Evolutionary conservation across 2,329 filamentous ascomycete genomes (phyloP), one percentile per base, ranked within the genome.

Genomic region (Aspergillus quadrilineatus): DNA sequence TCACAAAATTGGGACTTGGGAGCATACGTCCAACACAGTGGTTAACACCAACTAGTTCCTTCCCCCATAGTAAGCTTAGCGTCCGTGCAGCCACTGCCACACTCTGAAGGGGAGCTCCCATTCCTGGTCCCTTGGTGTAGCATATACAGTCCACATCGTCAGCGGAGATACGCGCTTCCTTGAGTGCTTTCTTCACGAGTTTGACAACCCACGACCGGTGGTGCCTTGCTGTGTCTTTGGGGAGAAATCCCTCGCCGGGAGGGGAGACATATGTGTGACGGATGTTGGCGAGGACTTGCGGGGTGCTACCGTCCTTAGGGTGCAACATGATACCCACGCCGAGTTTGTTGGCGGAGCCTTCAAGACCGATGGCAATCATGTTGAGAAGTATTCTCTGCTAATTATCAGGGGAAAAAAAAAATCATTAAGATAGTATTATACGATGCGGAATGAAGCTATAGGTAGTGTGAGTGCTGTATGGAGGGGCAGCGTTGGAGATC

Each of bases 281-380:
- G 63, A 99, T 83, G 79, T 99, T 99, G 71, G 92, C 87, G 64
- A 99, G 90, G 71, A 99, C 87, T 63, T 81, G 78, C 17, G 88
- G 83, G 37, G 82, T 77, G 57, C 78, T 75, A 68, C 75, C 71
- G 58, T 80, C 77, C 29, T 77, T 77, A 69, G 60, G 77, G 79
- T 97, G 94, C 26, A 86, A 84, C 73, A 99, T 96, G 57, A 99
- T 81, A 69, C 94, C 94, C 57, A 97, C 88, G 64, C 93, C 94
- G 51, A 99, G 86, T 77, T 99, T 99, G 82, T 99, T 99, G 76
- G 94, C 94, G 56, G 91, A 96, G 73, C 94, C 93, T 80, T 99
- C 94, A 71, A 90, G 82, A 22, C 88, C 88, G 67, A 90, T 82
- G 30, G 86, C 83, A 64, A 89, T 87, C 80, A 86, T 86, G 50